Evolutionary conservation across 2,329 filamentous ascomycete species (phyloP).

Genomic region (Neocucurbitaria cava): DNA sequence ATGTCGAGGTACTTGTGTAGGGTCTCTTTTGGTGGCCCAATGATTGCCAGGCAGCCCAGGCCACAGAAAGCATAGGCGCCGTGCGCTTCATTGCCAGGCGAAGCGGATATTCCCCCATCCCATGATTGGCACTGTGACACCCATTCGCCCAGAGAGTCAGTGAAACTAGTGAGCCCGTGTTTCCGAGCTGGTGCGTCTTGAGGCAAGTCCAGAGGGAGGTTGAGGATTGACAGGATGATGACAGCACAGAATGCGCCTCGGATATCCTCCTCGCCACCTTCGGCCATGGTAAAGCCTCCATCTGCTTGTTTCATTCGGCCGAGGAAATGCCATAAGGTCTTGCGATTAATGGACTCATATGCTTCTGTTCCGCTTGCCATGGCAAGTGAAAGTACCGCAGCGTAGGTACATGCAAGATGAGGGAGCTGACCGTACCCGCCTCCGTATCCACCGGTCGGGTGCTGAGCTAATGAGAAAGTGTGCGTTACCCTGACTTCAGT

Average conservation of each 20-base stretch:
- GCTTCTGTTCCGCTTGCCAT: conserved; percentile 78
- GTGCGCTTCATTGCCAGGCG: conserved; percentile 89
- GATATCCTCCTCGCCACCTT: conserved; percentile 91
- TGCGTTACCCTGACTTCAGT: conserved; percentile 62
- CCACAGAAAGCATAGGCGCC: conserved; percentile 97
- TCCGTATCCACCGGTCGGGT: conserved; percentile 83
- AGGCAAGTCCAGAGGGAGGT: conserved; percentile 81
- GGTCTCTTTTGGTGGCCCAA: conserved; percentile 78
- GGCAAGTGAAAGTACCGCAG: conserved; percentile 77
- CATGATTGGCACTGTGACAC: conserved; percentile 89
- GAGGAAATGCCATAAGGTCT: conserved; percentile 89
- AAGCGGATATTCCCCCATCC: conserved; percentile 89
- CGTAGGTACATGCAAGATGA: conserved; percentile 90
- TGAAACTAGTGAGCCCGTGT: conserved; percentile 69
- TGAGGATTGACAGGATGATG: conserved; percentile 81
- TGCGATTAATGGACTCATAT: conserved; percentile 79
- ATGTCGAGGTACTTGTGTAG: conserved; percentile 81
- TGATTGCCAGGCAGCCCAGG: conserved; percentile 83
- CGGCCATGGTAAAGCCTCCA: conserved; percentile 87
- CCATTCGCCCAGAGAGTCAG: conserved; percentile 78
- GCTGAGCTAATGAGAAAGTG: conserved; percentile 83
- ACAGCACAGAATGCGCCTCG: conserved; percentile 92
- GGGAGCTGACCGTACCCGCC: conserved; percentile 91
- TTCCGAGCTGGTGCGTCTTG: conserved; percentile 71
- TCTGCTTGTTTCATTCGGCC: conserved; percentile 83